Conservation (phyloP, 305 asterid species). For the Coffea humblotiana region DNA sequence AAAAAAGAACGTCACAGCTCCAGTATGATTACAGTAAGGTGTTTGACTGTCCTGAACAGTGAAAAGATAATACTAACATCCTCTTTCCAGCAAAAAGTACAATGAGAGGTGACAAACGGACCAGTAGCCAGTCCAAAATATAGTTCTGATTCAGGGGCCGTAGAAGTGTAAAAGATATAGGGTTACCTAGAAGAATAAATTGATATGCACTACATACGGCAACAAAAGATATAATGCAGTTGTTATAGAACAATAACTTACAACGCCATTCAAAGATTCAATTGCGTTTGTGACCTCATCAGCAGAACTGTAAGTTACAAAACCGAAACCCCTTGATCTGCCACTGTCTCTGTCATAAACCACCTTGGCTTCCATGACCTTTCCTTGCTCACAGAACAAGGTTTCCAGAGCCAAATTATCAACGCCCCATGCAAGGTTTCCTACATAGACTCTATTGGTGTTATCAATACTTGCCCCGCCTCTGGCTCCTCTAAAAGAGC, state of each 20-base stretch:
- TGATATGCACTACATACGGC: not conserved
- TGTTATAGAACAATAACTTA: slow-evolving; percentile 31
- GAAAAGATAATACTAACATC: not conserved
- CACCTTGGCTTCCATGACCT: slow-evolving; percentile 77
- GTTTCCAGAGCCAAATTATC: slow-evolving; percentile 64
- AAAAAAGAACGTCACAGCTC: not conserved
- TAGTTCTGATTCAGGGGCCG: not conserved
- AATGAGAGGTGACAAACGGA: not conserved
- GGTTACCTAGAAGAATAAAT: not conserved
- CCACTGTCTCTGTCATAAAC: slow-evolving; percentile 86
- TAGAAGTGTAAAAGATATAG: not conserved
- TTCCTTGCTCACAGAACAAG: slow-evolving; percentile 77
- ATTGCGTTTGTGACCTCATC: slow-evolving; percentile 74
- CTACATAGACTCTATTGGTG: slow-evolving; percentile 66
- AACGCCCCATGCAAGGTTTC: slow-evolving; percentile 90
- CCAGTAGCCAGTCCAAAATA: not conserved
- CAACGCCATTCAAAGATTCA: slow-evolving; percentile 60
- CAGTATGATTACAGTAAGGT: not conserved
- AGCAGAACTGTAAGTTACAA: slow-evolving; percentile 65
- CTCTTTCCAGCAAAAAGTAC: not conserved
- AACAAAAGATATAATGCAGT: not conserved
- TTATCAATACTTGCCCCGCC: slow-evolving; percentile 43
- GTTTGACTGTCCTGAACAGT: not conserved
- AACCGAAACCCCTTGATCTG: slow-evolving; percentile 94
- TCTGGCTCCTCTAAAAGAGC: slow-evolving; percentile 47